Conservation (phyloP, 805 yeast species). For the Huiozyma naganishii region DNA sequence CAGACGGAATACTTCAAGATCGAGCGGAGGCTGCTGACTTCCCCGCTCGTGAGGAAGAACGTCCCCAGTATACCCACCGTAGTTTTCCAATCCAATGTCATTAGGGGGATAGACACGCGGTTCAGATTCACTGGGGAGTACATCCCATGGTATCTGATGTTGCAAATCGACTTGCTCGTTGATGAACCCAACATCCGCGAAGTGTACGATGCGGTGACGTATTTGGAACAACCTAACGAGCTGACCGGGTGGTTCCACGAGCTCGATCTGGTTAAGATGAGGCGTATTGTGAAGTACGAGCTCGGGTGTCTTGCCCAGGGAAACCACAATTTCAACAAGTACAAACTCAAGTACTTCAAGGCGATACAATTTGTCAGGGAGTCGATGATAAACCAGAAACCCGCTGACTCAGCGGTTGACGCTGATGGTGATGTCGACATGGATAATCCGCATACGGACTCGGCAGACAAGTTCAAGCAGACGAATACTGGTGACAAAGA, state of each 20-base stretch:
- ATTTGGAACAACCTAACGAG: conserved; percentile 35
- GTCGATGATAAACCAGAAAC: conserved; percentile 24
- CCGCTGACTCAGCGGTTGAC: conserved; percentile 15
- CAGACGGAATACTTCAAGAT: conserved; percentile 76
- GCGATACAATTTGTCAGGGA: conserved; percentile 36
- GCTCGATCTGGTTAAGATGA: conserved; percentile 48
- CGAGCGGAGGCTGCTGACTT: conserved; percentile 19
- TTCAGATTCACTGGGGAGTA: conserved; percentile 63
- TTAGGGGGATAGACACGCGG: conserved; percentile 32
- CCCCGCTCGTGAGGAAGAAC: conserved; percentile 22
- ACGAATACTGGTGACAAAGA: conserved; percentile 3
- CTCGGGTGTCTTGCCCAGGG: conserved; percentile 46
- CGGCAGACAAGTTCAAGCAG: conserved; percentile 1
- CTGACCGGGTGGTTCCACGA: conserved; percentile 65
- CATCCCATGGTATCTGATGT: conserved; percentile 57
- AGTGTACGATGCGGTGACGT: conserved; percentile 36
- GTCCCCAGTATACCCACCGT: conserved; percentile 23
- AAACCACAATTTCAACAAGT: conserved; percentile 36
- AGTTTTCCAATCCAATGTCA: conserved; percentile 25
- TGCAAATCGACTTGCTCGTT: conserved; percentile 68
- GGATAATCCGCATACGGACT: conserved; percentile 7
- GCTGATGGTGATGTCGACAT: conserved; percentile 21
- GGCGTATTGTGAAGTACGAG: conserved; percentile 65
- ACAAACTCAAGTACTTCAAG: conserved; percentile 29
- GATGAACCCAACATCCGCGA: conserved; percentile 50